Base-by-base conservation (phyloP, 2,329 filamentous ascomycete species). In the Clonostachys solani region DNA sequence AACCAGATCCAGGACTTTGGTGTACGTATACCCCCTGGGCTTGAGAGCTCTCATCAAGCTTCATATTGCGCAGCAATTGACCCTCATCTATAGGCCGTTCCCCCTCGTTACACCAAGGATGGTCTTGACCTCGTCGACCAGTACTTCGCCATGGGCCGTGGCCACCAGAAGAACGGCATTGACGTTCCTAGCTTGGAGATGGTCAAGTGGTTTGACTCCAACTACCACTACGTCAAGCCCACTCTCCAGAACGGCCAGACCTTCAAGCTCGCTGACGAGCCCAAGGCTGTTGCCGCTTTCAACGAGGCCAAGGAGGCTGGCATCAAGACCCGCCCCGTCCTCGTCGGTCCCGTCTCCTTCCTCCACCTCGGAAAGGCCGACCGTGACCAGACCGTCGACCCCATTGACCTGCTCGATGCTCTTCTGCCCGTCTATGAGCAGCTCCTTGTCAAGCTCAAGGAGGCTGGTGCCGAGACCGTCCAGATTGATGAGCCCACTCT, bases 141-240 rank as follows among this genome's bases (percentile, higher is more conserved):
- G 78, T 97, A 96, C 86, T 99, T 99, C 67, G 94, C 94, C 74
- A 96, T 99, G 90, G 94, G 94, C 66, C 89, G 94, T 86, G 94
- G 94, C 68, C 92, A 95, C 77, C 94, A 99, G 78, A 95, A 90
- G 84, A 83, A 85, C 66, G 83, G 89, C 71, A 81, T 97, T 61
- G 94, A 99, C 73, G 94, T 97, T 57, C 90, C 92, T 60, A 83
- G 81, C 65, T 78, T 96, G 74, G 94, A 99, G 83, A 99, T 99
- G 94, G 94, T 99, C 64, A 99, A 99, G 83, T 99, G 94, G 94
- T 99, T 99, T 69, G 94, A 99, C 82, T 96, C 91, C 57, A 99
- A 99, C 87, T 99, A 99, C 86, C 94, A 97, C 83, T 99, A 99
- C 74, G 94, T 97, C 77, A 97, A 97, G 86, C 94, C 94, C 56